Evolutionary conservation across 108 stramenopile genomes (phyloP).

Genomic region (Cyclotella atomus): DNA sequence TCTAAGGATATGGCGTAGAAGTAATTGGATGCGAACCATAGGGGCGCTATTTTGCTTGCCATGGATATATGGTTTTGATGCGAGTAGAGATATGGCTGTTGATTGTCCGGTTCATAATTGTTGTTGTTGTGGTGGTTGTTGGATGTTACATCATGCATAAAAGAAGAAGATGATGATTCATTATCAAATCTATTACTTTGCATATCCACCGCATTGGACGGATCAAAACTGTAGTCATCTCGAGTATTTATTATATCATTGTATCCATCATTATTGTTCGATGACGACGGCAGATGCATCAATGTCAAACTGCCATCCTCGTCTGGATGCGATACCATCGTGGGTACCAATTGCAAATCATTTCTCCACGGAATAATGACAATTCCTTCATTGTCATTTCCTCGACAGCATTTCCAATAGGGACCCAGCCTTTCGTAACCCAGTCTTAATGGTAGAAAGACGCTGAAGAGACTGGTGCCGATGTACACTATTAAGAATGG

Average conservation of each 20-base stretch:
- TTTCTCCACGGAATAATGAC: slow-evolving; percentile 49
- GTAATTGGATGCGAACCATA: slow-evolving; percentile 94
- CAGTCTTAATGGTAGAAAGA: slow-evolving; percentile 68
- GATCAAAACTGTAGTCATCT: slow-evolving; percentile 22
- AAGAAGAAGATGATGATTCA: not conserved
- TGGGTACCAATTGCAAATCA: not conserved
- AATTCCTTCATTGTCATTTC: not conserved
- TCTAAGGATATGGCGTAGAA: slow-evolving; percentile 84
- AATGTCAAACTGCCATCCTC: slow-evolving; percentile 4
- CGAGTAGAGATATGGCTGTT: slow-evolving; percentile 29
- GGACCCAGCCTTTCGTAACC: slow-evolving; percentile 29
- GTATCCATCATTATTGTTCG: not conserved
- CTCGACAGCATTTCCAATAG: not conserved
- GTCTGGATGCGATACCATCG: not conserved
- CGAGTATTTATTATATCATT: too few species aligned
- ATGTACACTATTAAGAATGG: slow-evolving; percentile 94
- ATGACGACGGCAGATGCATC: too few species aligned
- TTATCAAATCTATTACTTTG: not conserved
- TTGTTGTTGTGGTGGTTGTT: not conserved
- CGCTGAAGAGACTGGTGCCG: slow-evolving; percentile 79
- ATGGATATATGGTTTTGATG: slow-evolving; percentile 58
- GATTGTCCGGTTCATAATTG: not conserved
- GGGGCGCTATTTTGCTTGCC: slow-evolving; percentile 69
- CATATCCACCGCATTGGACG: slow-evolving; percentile 4
- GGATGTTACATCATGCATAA: not conserved